These are phyloP conservation scores for Biancaea sappan DNA, from an alignment of 306 rosid genomes.

Conservation along the genomic window DNA sequence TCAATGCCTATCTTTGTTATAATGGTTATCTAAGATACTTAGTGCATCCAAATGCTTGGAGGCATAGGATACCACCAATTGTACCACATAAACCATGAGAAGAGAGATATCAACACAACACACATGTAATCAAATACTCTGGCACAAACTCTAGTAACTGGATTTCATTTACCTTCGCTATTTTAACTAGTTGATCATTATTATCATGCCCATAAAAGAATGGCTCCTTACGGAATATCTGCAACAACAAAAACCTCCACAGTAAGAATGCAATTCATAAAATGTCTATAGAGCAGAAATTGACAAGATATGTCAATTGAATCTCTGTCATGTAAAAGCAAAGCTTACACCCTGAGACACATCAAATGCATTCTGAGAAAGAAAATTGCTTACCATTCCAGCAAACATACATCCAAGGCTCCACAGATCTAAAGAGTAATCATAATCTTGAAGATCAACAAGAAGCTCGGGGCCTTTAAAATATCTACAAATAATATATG, in stretches of 20 bases:
- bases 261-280: constrained; percentile 29
- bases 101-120: background rate
- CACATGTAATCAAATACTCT: background rate
- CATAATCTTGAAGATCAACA: constrained; percentile 75
- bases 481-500: constrained; percentile 45
- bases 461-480: constrained; percentile 75
- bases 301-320: background rate
- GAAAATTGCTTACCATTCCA: constrained; percentile 58
- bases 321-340: background rate
- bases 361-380: background rate
- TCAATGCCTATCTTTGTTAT: background rate
- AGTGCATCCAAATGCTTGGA: background rate
- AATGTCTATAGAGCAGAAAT: background rate
- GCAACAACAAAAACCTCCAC: constrained; percentile 35
- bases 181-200: constrained; percentile 64
- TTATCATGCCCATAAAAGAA: constrained; percentile 73
- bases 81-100: background rate
- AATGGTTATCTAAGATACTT: background rate
- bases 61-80: background rate
- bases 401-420: constrained; percentile 72
- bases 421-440: constrained; percentile 68
- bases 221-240: constrained; percentile 73
- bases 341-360: background rate
- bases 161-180: constrained; percentile 50
- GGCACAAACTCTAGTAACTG: background rate